These are phyloP conservation scores for Zymoseptoria crescenta DNA, from an alignment of 2,329 filamentous ascomycete genomes.

Conservation along the genomic window DNA sequence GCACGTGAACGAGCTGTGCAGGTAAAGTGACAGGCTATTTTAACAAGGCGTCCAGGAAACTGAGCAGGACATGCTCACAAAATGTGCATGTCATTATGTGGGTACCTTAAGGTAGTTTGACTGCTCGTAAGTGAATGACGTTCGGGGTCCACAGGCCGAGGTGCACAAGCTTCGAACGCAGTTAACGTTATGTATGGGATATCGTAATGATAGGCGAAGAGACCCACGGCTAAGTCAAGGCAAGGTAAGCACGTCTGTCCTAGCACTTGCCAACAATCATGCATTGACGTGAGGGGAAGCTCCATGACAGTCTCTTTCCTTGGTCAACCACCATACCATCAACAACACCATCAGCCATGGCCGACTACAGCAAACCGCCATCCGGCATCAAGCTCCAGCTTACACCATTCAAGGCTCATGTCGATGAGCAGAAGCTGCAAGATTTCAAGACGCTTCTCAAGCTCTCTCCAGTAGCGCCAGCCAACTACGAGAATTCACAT, in stretches of 20 bases:
- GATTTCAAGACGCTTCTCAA: conserved; percentile 42
- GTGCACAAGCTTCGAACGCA: background rate
- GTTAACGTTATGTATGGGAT: background rate
- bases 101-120: too few species aligned
- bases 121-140: background rate
- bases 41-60: background rate
- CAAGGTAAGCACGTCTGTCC: background rate
- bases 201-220: background rate
- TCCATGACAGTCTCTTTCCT: background rate
- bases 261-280: background rate
- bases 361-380: conserved; percentile 27
- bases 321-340: background rate
- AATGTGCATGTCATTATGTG: background rate
- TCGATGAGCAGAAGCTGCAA: conserved; percentile 38
- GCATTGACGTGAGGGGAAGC: background rate
- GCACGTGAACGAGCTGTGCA: background rate
- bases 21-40: background rate
- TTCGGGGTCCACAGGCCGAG: background rate
- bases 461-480: conserved; percentile 42
- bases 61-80: background rate
- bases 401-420: conserved; percentile 37
- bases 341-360: conserved; percentile 2
- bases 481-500: conserved; percentile 40
- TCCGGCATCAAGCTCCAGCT: conserved; percentile 30
- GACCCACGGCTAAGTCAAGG: background rate